Evolutionary conservation across 805 yeast genomes (phyloP).

Genomic region (Candida easanensis): DNA sequence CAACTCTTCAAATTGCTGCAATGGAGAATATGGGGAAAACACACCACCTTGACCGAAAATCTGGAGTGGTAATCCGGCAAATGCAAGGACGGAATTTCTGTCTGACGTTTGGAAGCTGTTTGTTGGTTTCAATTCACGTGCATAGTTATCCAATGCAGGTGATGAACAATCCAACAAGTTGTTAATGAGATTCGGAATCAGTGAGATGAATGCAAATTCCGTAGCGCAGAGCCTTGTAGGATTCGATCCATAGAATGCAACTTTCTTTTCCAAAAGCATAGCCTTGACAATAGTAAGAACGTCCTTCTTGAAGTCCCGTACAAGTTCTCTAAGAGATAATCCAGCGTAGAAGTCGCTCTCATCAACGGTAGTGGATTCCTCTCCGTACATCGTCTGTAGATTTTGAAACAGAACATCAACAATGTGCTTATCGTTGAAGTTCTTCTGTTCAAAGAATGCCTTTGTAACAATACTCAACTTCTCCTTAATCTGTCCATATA

Average conservation of each 20-base stretch:
- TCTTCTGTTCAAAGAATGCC: slow-evolving; percentile 77
- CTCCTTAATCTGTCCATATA: slow-evolving; percentile 84
- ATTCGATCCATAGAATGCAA: slow-evolving; percentile 75
- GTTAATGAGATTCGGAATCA: slow-evolving; percentile 77
- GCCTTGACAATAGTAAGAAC: slow-evolving; percentile 72
- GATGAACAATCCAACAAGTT: slow-evolving; percentile 77
- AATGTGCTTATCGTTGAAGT: slow-evolving; percentile 67
- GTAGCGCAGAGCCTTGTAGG: slow-evolving; percentile 77
- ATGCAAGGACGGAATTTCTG: slow-evolving; percentile 69
- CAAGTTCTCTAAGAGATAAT: slow-evolving; percentile 62
- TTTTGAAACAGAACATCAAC: slow-evolving; percentile 71
- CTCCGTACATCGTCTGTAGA: slow-evolving; percentile 42
- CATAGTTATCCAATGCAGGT: slow-evolving; percentile 59
- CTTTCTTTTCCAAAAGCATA: slow-evolving; percentile 66
- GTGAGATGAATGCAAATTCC: slow-evolving; percentile 79
- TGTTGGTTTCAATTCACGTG: slow-evolving; percentile 51
- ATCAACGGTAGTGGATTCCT: slow-evolving; percentile 26
- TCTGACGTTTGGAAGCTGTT: slow-evolving; percentile 74
- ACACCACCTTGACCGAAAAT: slow-evolving; percentile 83
- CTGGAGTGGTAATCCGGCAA: slow-evolving; percentile 86
- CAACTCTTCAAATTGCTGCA: slow-evolving; percentile 84
- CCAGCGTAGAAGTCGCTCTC: slow-evolving; percentile 72
- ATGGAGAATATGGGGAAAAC: slow-evolving; percentile 90
- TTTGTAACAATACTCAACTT: slow-evolving; percentile 86
- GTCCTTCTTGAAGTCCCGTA: slow-evolving; percentile 55